These are phyloP conservation scores for Penicillium robsamsonii DNA, from an alignment of 495 filamentous ascomycete species.

Conservation along the genomic window DNA sequence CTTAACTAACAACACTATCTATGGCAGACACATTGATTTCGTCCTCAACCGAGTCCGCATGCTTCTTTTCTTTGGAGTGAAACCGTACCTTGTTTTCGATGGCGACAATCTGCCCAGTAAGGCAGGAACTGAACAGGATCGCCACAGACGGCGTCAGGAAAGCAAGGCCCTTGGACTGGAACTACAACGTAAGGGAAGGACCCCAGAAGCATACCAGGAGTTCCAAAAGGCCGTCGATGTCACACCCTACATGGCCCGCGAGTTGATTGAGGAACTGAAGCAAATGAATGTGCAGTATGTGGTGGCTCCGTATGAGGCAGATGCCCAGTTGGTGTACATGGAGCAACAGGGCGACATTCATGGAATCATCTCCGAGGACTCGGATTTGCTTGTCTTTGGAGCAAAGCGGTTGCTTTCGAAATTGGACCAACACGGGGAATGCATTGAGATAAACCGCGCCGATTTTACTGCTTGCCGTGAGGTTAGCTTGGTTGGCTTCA, in stretches of 20 bases:
- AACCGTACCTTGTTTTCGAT: conserved; percentile 91
- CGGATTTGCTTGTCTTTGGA: conserved; percentile 93
- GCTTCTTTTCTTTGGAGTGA: conserved; percentile 89
- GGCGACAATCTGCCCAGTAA: conserved; percentile 96
- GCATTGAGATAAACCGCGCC: conserved; percentile 81
- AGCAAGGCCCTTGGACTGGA: conserved; percentile 73
- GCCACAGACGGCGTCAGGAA: conserved; percentile 67
- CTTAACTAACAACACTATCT: conserved; percentile 11
- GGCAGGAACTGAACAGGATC: conserved; percentile 77
- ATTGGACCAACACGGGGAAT: conserved; percentile 89
- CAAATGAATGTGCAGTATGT: conserved; percentile 75
- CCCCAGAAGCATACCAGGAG: conserved; percentile 76
- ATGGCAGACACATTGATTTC: conserved; percentile 80
- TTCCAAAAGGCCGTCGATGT: conserved; percentile 96
- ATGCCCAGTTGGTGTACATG: conserved; percentile 92
- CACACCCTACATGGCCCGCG: conserved; percentile 89
- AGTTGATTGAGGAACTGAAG: conserved; percentile 90
- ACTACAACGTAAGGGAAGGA: conserved; percentile 73
- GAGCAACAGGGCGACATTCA: conserved; percentile 78
- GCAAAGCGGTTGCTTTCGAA: conserved; percentile 89
- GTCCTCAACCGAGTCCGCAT: conserved; percentile 87
- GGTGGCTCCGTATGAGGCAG: conserved; percentile 96
- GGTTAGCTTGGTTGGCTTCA: conserved; percentile 87
- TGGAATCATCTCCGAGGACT: conserved; percentile 94
- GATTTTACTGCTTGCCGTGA: conserved; percentile 88